Evolutionary conservation across 345 rosid genomes (phyloP), one percentile per base, ranked within the genome.

Genomic region (Rubroshorea leprosula): DNA sequence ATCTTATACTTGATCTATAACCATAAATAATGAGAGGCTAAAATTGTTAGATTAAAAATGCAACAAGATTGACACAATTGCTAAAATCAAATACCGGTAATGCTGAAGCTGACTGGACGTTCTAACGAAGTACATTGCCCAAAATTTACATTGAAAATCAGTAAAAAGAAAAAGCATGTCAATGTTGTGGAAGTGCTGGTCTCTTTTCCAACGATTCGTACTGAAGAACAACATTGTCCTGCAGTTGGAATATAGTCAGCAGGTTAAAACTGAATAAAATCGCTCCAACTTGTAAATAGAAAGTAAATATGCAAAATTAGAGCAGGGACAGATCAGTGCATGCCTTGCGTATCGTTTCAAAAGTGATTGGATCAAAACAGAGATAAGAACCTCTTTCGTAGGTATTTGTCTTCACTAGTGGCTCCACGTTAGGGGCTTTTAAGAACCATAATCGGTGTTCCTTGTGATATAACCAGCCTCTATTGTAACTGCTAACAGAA

Each of bases 381-480:
- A 83, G 95, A 62, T 87, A 94, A 29, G 96, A 82, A 59, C 89
- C 96, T 76, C 95, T 82, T 80, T 94, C 97, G 5, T 78, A 81
- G 11, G 73, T 23, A 72, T 58, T 65, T 39, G 90, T 69, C 73
- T 83, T 94, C 16, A 87, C 97, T 38, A 94, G 79, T 44, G 99
- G 97, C 68, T 94, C 99, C 39, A 86, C 74, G 29, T 70, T 75
- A 39, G 81, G 73, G 17, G 74, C 82, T 75, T 95, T 85, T 58
- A 79, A 76, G 70, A 85, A 81, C 99, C 99, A 94, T 31, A 66
- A 22, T 51, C 81, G 79, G 29, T 62, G 83, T 59, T 90, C 99
- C 70, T 87, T 94, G 85, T 90, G 95, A 70, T 87, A 90, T 67
- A 94, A 77, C 99, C 99, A 94, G 48, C 89, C 83, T 80, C 82